phyloP scores from a whole-genome alignment of 345 rosid species.

The Aurinia saxatilis region DNA sequence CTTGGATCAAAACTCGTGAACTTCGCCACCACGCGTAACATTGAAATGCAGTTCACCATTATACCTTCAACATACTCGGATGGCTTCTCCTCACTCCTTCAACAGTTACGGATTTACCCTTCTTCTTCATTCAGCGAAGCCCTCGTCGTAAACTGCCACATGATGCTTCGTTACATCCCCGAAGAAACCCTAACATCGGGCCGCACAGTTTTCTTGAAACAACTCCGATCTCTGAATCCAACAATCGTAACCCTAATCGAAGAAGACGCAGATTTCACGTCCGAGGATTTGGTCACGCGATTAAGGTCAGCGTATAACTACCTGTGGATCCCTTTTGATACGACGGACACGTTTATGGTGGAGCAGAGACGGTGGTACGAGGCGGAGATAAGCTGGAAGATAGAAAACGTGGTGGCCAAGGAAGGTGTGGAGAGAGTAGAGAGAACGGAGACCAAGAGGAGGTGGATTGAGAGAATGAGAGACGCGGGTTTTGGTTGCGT shows the following conservation, averaged over 20 bases:
- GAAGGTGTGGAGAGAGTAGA: conserved; percentile 79
- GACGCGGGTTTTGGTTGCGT: conserved; percentile 46
- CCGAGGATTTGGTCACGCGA: conserved; percentile 41
- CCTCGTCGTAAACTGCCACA: conserved; percentile 76
- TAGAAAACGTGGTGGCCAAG: conserved; percentile 78
- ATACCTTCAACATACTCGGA: conserved; percentile 51
- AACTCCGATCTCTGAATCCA: conserved; percentile 57
- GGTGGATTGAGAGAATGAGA: conserved; percentile 80
- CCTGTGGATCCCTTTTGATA: conserved; percentile 89
- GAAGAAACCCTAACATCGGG: conserved; percentile 48
- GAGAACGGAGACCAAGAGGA: conserved; percentile 58
- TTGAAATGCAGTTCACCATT: conserved; percentile 49
- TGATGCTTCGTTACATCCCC: conserved; percentile 75
- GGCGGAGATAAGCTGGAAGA: conserved; percentile 74
- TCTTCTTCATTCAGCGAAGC: conserved; percentile 56
- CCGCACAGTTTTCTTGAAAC: conserved; percentile 54
- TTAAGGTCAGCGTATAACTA: conserved; percentile 42
- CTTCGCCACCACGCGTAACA: conserved; percentile 74
- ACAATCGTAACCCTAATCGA: conserved; percentile 63
- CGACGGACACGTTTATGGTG: conserved; percentile 69
- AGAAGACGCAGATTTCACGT: conserved; percentile 77
- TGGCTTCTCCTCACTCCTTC: conserved; percentile 66
- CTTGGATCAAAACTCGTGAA: conserved; percentile 58
- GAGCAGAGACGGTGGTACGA: conserved; percentile 82
- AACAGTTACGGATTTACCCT: conserved; percentile 51